Conservation (phyloP, 1,284 basidiomycete genomes). For the Psilocybe mexicana region DNA sequence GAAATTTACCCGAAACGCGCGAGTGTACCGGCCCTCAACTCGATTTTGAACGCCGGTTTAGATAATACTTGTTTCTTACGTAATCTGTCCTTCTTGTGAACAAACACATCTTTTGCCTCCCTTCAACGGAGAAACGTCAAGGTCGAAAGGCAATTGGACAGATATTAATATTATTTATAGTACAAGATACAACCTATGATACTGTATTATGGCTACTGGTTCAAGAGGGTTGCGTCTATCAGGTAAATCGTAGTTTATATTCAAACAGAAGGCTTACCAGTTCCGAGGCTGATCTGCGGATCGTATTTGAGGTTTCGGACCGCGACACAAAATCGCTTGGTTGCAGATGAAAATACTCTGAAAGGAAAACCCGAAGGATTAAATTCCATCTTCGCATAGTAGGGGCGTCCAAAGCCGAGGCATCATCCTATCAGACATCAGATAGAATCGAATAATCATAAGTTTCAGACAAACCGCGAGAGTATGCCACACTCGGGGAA, state of each 20-base stretch:
- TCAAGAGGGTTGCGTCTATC: slow-evolving; percentile 4
- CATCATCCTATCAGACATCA: slow-evolving; percentile 71
- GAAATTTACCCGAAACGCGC: slow-evolving; percentile 23
- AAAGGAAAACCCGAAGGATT: slow-evolving; percentile 84
- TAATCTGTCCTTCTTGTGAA: no score
- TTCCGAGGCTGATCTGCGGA: slow-evolving; percentile 37
- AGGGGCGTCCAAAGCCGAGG: slow-evolving; percentile 79
- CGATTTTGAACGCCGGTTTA: background rate
- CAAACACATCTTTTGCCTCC: no score
- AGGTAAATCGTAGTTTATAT: background rate
- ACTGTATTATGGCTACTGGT: slow-evolving; percentile 16
- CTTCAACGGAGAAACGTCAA: no score
- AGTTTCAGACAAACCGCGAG: slow-evolving; percentile 51
- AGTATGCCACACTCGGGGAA: slow-evolving; percentile 92
- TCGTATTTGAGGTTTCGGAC: slow-evolving; percentile 20
- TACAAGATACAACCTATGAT: slow-evolving; percentile 3
- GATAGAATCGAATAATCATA: background rate
- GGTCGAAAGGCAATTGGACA: background rate
- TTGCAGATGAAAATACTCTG: slow-evolving; percentile 85
- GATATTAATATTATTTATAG: background rate
- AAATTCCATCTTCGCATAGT: slow-evolving; percentile 91
- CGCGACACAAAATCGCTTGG: slow-evolving; percentile 37
- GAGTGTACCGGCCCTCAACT: slow-evolving; percentile 24
- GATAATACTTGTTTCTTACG: no score
- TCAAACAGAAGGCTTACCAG: slow-evolving; percentile 18